phyloP scores from a whole-genome alignment of 208 protist species.

The Phytomonas francai region DNA sequence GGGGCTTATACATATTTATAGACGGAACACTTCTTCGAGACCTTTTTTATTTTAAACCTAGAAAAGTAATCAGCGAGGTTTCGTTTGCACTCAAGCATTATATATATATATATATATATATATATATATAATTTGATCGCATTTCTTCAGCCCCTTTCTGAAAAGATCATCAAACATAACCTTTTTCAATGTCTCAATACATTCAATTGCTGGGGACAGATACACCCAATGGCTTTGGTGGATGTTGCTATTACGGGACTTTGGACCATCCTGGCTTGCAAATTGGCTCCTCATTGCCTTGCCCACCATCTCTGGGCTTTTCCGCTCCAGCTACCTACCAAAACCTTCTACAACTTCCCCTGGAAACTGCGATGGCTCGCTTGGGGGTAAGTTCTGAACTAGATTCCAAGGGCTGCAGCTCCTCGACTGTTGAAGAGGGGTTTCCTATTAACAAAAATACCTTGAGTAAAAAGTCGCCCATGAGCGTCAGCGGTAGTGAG shows the following conservation, averaged over 20 bases:
- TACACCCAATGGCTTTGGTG: conserved; percentile 62
- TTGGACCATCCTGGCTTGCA: conserved; percentile 40
- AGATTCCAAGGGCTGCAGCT: too few relatives aligned
- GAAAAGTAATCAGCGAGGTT: neutral
- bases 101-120: neutral
- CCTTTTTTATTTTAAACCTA: neutral
- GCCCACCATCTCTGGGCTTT: too few relatives aligned
- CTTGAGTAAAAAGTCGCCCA: neutral
- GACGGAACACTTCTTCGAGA: neutral
- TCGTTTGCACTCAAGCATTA: neutral
- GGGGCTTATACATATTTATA: neutral
- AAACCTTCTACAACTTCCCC: too few relatives aligned
- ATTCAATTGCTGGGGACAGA: conserved; percentile 77
- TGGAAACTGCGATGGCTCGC: too few relatives aligned
- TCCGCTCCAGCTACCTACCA: too few relatives aligned
- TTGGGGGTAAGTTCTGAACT: too few relatives aligned
- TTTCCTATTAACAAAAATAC: too few relatives aligned
- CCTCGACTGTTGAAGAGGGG: too few relatives aligned
- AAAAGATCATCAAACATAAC: neutral
- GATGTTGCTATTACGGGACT: conserved; percentile 65
- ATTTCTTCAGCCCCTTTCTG: neutral
- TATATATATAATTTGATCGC: neutral
- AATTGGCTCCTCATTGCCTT: neutral
- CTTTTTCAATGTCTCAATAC: conserved; percentile 32
- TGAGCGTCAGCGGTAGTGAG: conserved; percentile 20